These are phyloP conservation scores for Cryptosporidium baileyi DNA, from an alignment of 169 alveolate species.

Conservation along the genomic window DNA sequence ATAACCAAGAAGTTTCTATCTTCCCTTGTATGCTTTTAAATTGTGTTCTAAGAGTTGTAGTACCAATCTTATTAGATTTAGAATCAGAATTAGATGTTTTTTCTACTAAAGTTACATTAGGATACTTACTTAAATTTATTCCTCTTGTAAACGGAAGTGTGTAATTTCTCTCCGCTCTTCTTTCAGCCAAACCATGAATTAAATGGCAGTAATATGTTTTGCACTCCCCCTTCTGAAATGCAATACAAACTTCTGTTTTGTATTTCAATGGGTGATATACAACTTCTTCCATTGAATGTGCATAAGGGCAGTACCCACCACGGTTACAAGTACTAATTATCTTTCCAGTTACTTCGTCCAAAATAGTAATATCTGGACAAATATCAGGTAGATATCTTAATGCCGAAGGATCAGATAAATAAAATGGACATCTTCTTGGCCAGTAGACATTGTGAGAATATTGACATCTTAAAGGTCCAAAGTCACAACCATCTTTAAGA, in stretches of 20 bases:
- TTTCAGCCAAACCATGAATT: conserved; percentile 86
- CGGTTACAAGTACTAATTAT: conserved; percentile 77
- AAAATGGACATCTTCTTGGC: conserved; percentile 86
- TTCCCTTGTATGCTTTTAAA: neutral
- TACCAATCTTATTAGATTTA: neutral
- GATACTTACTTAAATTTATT: conserved; percentile 75
- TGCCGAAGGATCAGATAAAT: conserved; percentile 80
- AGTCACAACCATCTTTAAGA: conserved; percentile 81
- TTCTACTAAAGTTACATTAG: conserved; percentile 80
- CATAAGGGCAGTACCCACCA: conserved; percentile 85
- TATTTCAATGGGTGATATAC: conserved; percentile 83
- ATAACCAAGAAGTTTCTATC: neutral
- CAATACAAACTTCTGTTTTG: conserved; percentile 79
- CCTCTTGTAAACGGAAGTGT: conserved; percentile 79
- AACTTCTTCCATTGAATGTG: conserved; percentile 84
- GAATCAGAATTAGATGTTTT: conserved; percentile 61
- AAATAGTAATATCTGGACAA: conserved; percentile 77
- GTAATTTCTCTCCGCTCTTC: conserved; percentile 77
- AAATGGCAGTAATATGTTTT: conserved; percentile 83
- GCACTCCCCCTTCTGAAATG: conserved; percentile 80
- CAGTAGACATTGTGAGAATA: conserved; percentile 84
- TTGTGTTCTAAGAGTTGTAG: no score
- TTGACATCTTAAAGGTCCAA: conserved; percentile 83
- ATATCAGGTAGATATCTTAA: conserved; percentile 82
- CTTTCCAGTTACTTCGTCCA: conserved; percentile 66